Evolutionary conservation across 1,284 basidiomycete genomes (phyloP), one percentile per base, ranked within the genome.

Genomic region (Wolfiporia cocos): DNA sequence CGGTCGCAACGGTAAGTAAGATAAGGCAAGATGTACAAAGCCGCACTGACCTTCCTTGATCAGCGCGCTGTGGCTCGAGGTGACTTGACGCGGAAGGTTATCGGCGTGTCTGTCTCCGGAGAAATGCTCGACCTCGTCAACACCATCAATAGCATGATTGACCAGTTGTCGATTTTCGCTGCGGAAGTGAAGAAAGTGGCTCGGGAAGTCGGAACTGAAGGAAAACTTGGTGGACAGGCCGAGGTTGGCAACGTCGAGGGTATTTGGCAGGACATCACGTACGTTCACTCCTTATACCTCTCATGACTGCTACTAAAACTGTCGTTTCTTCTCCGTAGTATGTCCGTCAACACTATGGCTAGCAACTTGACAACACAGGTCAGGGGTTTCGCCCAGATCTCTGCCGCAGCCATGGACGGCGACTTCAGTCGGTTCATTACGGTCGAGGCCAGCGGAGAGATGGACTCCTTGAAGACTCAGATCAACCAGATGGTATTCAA

Each of bases 401-500:
- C 92, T 0, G 94, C 95, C 0, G 96, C 96, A 1, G 96, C 96
- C 12, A 98, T 95, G 71, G 95, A 98, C 59, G 96, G 96, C 48
- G 96, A 99, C 69, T 99, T 98, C 67, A 95, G 92, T 17, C 81
- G 94, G 17, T 99, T 99, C 73, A 98, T 99, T 70, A 99, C 96
- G 14, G 95, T 99, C 60, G 95, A 99, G 60, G 96, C 95, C 0
- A 88, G 83, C 44, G 96, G 96, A 43, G 96, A 99, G 67, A 98
- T 99, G 96, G 95, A 99, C 68, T 94, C 90, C 48, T 78, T 99
- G 68, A 99, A 99, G 76, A 98, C 92, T 4, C 96, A 98, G 70
- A 96, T 96, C 71, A 95, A 96, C 61, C 92, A 96, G 66, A 98
- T 98, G 95, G 92, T 99, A 47, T 97, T 93, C 72, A 95, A 95